phyloP scores from a whole-genome alignment of 192 early-diverging fungal species.

The Gonapodya sp. region DNA sequence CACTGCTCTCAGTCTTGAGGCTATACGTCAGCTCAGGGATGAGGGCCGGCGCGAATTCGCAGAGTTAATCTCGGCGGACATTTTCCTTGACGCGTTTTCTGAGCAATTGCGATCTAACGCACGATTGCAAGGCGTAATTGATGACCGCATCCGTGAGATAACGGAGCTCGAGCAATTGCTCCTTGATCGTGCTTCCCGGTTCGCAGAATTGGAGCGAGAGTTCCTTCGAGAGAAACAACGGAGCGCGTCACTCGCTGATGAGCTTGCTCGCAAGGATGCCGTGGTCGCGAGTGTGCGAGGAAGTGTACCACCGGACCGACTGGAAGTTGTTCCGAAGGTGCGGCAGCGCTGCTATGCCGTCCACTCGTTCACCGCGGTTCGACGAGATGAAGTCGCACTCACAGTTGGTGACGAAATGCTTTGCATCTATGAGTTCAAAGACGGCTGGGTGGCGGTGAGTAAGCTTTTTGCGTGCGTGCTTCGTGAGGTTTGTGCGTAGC shows the following conservation, averaged over 20 bases:
- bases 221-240: not conserved
- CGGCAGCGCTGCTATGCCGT: not conserved
- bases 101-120: not conserved
- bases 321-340: not conserved
- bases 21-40: not conserved
- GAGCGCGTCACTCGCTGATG: not conserved
- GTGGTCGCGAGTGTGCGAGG: not conserved
- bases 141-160: not conserved
- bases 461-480: no score
- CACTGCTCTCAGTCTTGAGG: not conserved
- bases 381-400: not conserved
- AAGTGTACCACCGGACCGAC: not conserved
- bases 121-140: not conserved
- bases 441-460: not conserved
- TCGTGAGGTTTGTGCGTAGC: not conserved
- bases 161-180: not conserved
- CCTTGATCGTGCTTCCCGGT: not conserved
- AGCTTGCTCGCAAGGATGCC: not conserved
- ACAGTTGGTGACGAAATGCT: not conserved
- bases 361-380: not conserved
- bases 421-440: not conserved
- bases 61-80: not conserved
- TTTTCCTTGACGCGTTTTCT: not conserved
- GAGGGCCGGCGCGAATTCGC: not conserved
- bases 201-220: not conserved